These are phyloP conservation scores for Yamadazyma akitaensis DNA, from an alignment of 805 yeast species.

Conservation along the genomic window DNA sequence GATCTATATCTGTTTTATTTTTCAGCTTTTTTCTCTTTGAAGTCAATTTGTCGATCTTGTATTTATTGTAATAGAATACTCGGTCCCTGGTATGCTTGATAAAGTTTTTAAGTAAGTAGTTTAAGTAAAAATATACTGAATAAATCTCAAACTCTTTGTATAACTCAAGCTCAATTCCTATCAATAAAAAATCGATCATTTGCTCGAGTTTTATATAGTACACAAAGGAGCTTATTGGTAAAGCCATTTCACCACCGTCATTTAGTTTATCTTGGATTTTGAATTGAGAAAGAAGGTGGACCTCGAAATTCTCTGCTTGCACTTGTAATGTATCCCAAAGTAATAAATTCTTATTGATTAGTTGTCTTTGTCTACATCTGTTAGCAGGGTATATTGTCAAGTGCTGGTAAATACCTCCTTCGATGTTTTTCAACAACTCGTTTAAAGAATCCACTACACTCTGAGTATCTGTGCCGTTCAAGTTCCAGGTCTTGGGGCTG, in stretches of 20 bases:
- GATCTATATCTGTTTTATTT: constrained; percentile 11
- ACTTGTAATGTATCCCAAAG: constrained; percentile 83
- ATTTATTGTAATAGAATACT: constrained; percentile 16
- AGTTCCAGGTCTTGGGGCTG: constrained; percentile 12
- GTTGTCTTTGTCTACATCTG: constrained; percentile 80
- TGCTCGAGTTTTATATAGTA: constrained; percentile 60
- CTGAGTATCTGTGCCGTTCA: constrained; percentile 1
- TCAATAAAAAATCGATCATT: constrained; percentile 70
- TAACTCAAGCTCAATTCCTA: constrained; percentile 73
- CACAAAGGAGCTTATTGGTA: constrained; percentile 71
- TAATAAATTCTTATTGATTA: constrained; percentile 50
- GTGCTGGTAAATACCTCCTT: constrained; percentile 38
- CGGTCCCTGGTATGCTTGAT: constrained; percentile 45
- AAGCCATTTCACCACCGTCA: constrained; percentile 39
- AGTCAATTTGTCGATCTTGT: constrained; percentile 10
- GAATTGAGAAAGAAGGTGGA: constrained; percentile 32
- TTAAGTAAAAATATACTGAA: constrained; percentile 65
- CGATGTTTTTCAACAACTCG: constrained; percentile 43
- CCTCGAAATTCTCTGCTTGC: constrained; percentile 62
- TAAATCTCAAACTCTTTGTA: constrained; percentile 69
- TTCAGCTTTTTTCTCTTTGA: constrained; percentile 12
- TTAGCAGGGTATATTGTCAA: constrained; percentile 45
- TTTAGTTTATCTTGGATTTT: constrained; percentile 35
- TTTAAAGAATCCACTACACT: constrained; percentile 15
- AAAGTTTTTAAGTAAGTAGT: constrained; percentile 42